Percentiles rank a stretch among this genome's conserved stretches.
Evolutionary conservation across 2,329 filamentous ascomycete species (phyloP).

Genomic region (Pseudocercospora fijiensis): DNA sequence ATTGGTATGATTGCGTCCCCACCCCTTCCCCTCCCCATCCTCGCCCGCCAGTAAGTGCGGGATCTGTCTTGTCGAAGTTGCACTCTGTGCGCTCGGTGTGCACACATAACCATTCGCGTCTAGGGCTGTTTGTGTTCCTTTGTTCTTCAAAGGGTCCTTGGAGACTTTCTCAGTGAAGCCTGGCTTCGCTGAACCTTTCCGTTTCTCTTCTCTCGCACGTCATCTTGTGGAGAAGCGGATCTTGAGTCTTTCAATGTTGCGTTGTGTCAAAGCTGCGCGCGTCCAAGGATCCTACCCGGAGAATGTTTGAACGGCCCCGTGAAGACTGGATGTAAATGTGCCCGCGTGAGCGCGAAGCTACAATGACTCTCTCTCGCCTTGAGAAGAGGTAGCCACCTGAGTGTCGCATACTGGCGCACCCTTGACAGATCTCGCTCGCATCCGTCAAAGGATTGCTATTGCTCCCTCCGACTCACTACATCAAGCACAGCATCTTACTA

Average conservation of each 20-base stretch:
- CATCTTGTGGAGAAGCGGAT: constrained; percentile 75
- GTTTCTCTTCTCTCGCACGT: constrained; percentile 76
- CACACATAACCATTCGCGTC: constrained; percentile 79
- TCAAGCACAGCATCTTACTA: constrained; percentile 30
- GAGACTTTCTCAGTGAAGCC: constrained; percentile 54
- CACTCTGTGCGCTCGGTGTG: constrained; percentile 81
- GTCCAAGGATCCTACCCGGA: constrained; percentile 69
- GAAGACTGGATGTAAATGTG: constrained; percentile 43
- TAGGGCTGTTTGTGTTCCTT: constrained; percentile 80
- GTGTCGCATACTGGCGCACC: constrained; percentile 32
- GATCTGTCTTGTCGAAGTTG: constrained; percentile 71
- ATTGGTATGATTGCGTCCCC: constrained; percentile 84
- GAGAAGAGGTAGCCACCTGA: constrained; percentile 30
- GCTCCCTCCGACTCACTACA: constrained; percentile 42
- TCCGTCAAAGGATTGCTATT: constrained; percentile 57
- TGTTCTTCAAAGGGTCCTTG: constrained; percentile 88
- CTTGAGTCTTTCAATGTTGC: constrained; percentile 61
- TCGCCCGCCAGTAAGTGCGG: constrained; percentile 54
- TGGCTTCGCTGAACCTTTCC: constrained; percentile 60
- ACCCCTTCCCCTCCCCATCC: constrained; percentile 37
- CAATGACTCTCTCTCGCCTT: constrained; percentile 19
- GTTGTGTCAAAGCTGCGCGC: constrained; percentile 66
- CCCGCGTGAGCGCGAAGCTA: constrained; percentile 30
- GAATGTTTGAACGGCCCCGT: constrained; percentile 49
- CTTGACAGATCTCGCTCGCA: constrained; percentile 41